Base-by-base conservation (phyloP, 371 early-diverging fungal genomes). In the Antonospora locustae region DNA sequence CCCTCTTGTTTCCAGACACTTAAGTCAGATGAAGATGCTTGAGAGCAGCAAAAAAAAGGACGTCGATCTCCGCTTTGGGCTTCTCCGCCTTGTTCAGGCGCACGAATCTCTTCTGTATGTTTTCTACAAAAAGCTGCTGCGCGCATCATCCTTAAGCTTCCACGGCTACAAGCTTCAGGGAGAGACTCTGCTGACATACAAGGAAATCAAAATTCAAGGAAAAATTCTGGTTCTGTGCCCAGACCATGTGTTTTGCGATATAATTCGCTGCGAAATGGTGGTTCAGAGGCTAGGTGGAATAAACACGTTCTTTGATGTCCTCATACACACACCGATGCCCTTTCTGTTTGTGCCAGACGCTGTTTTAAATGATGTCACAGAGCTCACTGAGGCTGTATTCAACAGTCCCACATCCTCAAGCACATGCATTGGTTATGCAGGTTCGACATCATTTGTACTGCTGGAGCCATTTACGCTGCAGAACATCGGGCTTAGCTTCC, bases 311-410 rank as follows among this genome's bases (percentile, higher is more conserved):
- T 56, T 9, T 40, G 6, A 5, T 3, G 36, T 30, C 6, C 23
- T 56, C 37, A 3, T 34, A 4, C 3, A 50, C 4, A 54, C 34
- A 3, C 57, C 57, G 3, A 5, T 53, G 11, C 57, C 59, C 5
- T 56, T 56, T 30, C 9, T 56, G 17, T 56, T 58, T 39, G 24
- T 56, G 20, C 52, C 57, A 9, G n/a, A 50, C 14, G 30, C 4
- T 14, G 14, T 11, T 4, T 5, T 32, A n/a, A 5, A 5, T 23
- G 44, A 23, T 27, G 6, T 27, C 7, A 12, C 6, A 5, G 9
- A 7, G 11, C 17, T 54, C 24, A 54, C 29, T 30, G 23, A 38
- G 39, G 57, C 54, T 6, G 52, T 37, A 9, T 51, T 27, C 16
- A n/a, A n/a, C n/a, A n/a, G n/a, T n/a, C n/a, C n/a, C n/a, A n/a